These are phyloP conservation scores for Arthrobotrys musiformis DNA, from an alignment of 2,329 filamentous ascomycete genomes.

Conservation along the genomic window DNA sequence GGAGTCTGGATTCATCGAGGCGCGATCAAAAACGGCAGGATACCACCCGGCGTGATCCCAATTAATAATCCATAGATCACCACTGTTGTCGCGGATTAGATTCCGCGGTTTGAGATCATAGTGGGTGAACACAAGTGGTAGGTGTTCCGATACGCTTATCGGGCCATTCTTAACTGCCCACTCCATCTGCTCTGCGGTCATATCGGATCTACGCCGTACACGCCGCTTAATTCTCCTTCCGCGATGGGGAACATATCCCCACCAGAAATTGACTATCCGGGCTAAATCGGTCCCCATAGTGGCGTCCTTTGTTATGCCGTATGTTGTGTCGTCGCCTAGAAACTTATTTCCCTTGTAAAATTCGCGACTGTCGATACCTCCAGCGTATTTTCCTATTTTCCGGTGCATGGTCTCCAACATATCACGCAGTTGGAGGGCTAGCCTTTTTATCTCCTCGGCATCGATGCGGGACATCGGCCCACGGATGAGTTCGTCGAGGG, in stretches of 20 bases:
- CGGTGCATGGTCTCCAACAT: neutral
- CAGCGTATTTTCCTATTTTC: neutral
- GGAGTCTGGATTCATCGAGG: neutral
- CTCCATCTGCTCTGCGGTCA: neutral
- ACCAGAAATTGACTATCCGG: neutral
- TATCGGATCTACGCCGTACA: too few species aligned
- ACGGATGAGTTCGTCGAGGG: neutral
- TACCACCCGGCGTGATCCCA: constrained; percentile 5
- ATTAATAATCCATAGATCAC: neutral
- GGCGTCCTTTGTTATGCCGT: neutral
- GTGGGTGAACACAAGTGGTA: neutral
- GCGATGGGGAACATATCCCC: too few species aligned
- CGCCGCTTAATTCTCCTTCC: too few species aligned
- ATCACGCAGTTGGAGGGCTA: neutral
- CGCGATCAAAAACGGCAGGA: neutral
- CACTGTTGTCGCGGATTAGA: neutral
- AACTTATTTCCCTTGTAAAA: neutral
- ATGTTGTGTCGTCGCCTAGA: neutral
- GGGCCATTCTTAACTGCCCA: neutral
- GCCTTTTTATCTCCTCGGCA: neutral
- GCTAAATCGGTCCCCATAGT: neutral
- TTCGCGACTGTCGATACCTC: neutral
- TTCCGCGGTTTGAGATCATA: neutral
- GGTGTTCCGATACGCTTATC: neutral
- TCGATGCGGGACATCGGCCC: constrained; percentile 1